Base-by-base conservation (phyloP, 2,329 filamentous ascomycete species). In the Plenodomus lindquistii region DNA sequence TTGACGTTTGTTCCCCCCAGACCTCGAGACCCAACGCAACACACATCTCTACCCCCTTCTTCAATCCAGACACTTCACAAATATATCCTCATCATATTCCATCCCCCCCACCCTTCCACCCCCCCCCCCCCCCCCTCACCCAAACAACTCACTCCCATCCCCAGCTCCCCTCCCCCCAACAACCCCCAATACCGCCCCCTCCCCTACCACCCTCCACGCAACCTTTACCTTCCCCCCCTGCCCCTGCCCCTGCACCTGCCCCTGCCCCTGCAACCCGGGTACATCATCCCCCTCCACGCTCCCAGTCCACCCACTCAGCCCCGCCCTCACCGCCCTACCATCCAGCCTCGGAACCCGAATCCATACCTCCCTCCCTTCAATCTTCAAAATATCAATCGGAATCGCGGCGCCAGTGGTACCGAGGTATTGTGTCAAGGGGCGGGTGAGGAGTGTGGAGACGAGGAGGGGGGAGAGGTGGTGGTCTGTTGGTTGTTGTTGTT, bases 401-500 rank as follows among this genome's bases (percentile, higher is more conserved):
- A 92, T 85, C 10, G 83, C 84, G 2, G 79, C 73, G 10, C 89
- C 89, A 0, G 83, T 85, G 16, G 83, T 73, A 17, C 89, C 89
- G 1, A 93, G 81, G 60, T 89, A 91, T 52, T 87, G 82, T 1
- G 76, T 77, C 7, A 93, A 74, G 0, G 88, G 85, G 1, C 80
- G 70, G 2, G 81, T 82, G 57, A 88, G 81, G 63, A 88, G 85
- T 0, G 83, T 76, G 27, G 82, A 83, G 16, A 81, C 77, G 31
- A 85, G 85, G 2, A 91, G 73, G 2, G 78, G 74, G 69, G 91
- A 87, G 21, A 53, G 16, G 13, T 42, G 19, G 38, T 31, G 11
- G 13, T 37, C n/a, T n/a, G 8, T 35, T 27, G 17, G 34, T 19
- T 50, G 37, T 27, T 40, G 36, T 37, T 40, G 43, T 24, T 37